Evolutionary conservation across 2,329 filamentous ascomycete species (phyloP).

Genomic region (Ascocoryne sarcoides): DNA sequence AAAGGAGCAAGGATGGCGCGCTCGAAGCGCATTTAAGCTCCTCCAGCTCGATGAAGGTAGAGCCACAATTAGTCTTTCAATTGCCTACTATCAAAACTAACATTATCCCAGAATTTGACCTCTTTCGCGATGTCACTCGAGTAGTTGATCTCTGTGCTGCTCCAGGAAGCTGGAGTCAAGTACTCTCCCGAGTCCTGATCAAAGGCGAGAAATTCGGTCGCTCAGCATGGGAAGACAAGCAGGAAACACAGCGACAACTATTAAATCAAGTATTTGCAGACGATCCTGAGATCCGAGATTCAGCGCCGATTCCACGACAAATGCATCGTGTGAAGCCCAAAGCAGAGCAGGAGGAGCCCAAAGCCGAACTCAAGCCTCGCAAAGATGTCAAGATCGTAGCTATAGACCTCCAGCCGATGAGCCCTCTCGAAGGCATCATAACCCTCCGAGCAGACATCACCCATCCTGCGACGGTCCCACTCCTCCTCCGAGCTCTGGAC

Average conservation of each 20-base stretch:
- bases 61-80: not conserved
- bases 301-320: not conserved
- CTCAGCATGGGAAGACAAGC: conserved; percentile 77
- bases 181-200: conserved; percentile 85
- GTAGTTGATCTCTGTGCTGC: conserved; percentile 96
- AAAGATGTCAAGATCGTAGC: conserved; percentile 86
- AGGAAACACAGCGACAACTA: conserved; percentile 54
- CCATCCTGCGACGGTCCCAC: conserved; percentile 86
- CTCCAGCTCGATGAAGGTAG: conserved; percentile 81
- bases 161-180: conserved; percentile 95
- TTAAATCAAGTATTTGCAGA: conserved; percentile 37
- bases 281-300: not conserved
- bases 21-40: conserved; percentile 91
- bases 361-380: conserved; percentile 35
- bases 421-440: conserved; percentile 82
- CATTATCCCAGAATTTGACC: conserved; percentile 65
- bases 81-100: not conserved
- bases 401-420: conserved; percentile 94
- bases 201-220: conserved; percentile 87
- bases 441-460: conserved; percentile 94
- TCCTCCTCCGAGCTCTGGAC: conserved; percentile 78
- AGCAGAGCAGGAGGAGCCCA: conserved; percentile 17
- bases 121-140: conserved; percentile 81
- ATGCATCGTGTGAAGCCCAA: not conserved
- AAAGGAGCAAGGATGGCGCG: conserved; percentile 98